Evolutionary conservation across 2,329 filamentous ascomycete species (phyloP), one percentile per base, ranked within the genome.

Genomic region (Xylaria sp.): DNA sequence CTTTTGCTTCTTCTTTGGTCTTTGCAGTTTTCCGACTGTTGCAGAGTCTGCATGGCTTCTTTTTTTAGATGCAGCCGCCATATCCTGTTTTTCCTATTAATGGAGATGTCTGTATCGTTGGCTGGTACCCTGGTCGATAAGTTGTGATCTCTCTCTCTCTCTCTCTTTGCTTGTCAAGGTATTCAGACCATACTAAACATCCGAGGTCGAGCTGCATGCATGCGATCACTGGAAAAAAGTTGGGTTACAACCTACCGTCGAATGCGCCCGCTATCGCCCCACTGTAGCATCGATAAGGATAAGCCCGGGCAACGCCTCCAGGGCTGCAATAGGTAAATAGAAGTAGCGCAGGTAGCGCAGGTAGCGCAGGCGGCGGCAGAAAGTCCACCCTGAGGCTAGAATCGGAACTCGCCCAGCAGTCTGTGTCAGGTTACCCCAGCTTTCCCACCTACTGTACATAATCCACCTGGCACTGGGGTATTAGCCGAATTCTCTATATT

Each of bases 1-100:
- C 74, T 79, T 80, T 71, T 78, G 79, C 75, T 77, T 85, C 77
- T 87, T 87, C 21, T 76, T 75, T 0, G 83, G 83, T 14, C 80
- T 77, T 46, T 74, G 72, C 2, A 71, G 67, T 35, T 75, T 63
- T 53, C 53, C 75, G 28, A 69, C 61, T 56, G 74, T 75, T n/a
- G 72, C 61, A 4, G 45, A 56, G 19, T 74, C 74, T 47, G 69
- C 67, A 42, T 69, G 70, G 42, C 66, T 72, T 59, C 74, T 65
- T 62, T 75, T 75, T 61, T 70, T 75, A 23, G 61, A 65, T n/a
- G 69, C 53, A 11, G 68, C 71, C 2, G 70, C 68, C 72, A 74
- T 74, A 11, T 51, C 42, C 43, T 46, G 21, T 46, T 46, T 9
- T 28, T 14, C 2, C 35, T 1, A 2, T 4, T 12, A 43, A 1